Base-by-base conservation (phyloP, 495 filamentous ascomycete species). In the Neurospora sublineolata region DNA sequence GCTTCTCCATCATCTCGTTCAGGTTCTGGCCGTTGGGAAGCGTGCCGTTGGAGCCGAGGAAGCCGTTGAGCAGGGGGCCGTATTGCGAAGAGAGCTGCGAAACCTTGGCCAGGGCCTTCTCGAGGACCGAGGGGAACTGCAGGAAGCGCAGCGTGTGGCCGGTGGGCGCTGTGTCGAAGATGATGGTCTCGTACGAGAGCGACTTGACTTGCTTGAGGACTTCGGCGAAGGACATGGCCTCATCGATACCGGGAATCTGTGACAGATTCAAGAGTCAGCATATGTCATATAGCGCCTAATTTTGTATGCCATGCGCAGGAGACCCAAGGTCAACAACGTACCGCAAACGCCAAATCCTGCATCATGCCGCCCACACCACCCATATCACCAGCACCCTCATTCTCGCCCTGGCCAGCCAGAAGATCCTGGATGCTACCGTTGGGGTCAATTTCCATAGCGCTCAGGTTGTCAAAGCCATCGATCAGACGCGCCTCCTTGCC, bases 171-270 rank as follows among this genome's bases (percentile, higher is more conserved):
- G 95, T 99, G 78, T 99, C 95, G 88, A 98, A 99, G 80, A 99
- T 93, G 82, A 99, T 97, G 76, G 93, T 91, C 79, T 97, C 95
- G 87, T 98, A 99, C 11, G 93, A 96, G 73, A 98, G 90, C n/a
- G 92, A 96, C 82, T 98, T 98, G 83, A 99, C 95, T 83, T 99
- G 96, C 82, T 99, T 98, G 72, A 98, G 87, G 68, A 98, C 95
- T 83, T 98, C 95, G 77, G 95, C 95, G 77, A 98, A 99, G 68
- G 95, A 97, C 96, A 98, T 98, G 77, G 95, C 95, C 82, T 99
- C 95, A 80, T 99, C 95, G 71, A 99, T 94, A 81, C 95, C 95
- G 69, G 95, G 95, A 58, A 99, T 98, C 94, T 97, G 76, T 36
- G 69, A 9, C 6, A 18, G 3, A 64, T 9, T 16, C 6, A 16